Base-by-base conservation (phyloP, 495 filamentous ascomycete species). In the Penicillium egyptiacum region DNA sequence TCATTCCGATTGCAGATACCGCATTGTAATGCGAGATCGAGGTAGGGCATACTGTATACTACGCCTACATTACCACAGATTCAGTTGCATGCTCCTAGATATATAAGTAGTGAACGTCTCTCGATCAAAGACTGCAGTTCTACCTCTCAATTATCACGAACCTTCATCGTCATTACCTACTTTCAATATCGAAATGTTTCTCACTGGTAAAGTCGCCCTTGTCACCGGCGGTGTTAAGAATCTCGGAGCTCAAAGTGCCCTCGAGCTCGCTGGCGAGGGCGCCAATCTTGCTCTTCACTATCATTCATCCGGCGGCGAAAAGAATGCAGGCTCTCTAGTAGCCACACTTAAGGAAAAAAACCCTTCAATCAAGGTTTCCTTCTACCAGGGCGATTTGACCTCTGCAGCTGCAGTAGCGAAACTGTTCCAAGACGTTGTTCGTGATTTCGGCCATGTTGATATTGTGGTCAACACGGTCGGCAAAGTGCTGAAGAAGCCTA, bases 391-490 rank as follows among this genome's bases (percentile, higher is more conserved):
- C 1, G 60, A 74, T 51, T 44, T 74, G 33, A 73, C 70, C 12
- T 54, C 65, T 19, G 71, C 70, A 7, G 55, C 50, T 12, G 65
- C 68, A 8, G 70, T 72, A 17, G 64, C 54, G 19, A 63, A 66
- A 49, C 59, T 74, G 10, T 74, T 74, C 57, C 47, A 66, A 28
- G 68, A 66, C 20, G 60, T 63, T 10, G 0, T 68, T 1, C 16
- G 42, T 17, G 70, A 71, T 31, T 71, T 74, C 41, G 73, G 73
- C 19, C 62, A 80, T 8, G 71, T 83, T 14, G 79, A 84, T 59
- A 78, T 84, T 44, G 71, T 84, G 7, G 69, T 83, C 17, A 82
- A 82, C 56, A 82, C 80, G 19, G 75, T 82, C 2, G 81, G 78
- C 26, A 74, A 71, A 58, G 71, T 73, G 20, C 61, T 72, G 26